phyloP scores from a whole-genome alignment of 129 eudicot genomes.

The Flaveria bidentis region DNA sequence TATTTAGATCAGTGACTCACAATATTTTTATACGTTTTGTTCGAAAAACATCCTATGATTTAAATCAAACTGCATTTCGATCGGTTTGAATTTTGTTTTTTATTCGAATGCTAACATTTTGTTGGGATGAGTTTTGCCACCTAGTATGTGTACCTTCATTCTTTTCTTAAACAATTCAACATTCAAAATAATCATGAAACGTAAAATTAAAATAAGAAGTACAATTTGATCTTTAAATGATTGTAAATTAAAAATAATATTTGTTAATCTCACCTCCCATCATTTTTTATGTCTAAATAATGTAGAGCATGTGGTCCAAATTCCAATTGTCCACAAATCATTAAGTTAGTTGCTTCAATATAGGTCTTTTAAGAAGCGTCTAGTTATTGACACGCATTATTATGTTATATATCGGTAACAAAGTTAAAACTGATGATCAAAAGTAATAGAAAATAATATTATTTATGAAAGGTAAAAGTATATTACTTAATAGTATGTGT shows the following conservation, averaged over 20 bases:
- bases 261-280: neutral
- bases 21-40: no score
- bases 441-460: neutral
- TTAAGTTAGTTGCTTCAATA: neutral
- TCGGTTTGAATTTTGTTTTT: no score
- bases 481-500: neutral
- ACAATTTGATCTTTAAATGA: neutral
- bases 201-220: neutral
- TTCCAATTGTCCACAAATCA: neutral
- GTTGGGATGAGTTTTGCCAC: no score
- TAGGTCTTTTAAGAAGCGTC: slow-evolving; percentile 1
- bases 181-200: neutral
- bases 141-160: no score
- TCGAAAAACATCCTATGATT: no score
- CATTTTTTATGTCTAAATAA: neutral
- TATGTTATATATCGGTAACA: neutral
- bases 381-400: neutral
- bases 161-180: neutral
- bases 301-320: neutral
- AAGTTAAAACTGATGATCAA: neutral
- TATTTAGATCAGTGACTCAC: no score
- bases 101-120: no score
- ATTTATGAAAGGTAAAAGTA: neutral
- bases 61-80: no score
- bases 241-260: neutral